Evolutionary conservation across 2,329 filamentous ascomycete genomes (phyloP).

Genomic region (Helicocarpus griseus): DNA sequence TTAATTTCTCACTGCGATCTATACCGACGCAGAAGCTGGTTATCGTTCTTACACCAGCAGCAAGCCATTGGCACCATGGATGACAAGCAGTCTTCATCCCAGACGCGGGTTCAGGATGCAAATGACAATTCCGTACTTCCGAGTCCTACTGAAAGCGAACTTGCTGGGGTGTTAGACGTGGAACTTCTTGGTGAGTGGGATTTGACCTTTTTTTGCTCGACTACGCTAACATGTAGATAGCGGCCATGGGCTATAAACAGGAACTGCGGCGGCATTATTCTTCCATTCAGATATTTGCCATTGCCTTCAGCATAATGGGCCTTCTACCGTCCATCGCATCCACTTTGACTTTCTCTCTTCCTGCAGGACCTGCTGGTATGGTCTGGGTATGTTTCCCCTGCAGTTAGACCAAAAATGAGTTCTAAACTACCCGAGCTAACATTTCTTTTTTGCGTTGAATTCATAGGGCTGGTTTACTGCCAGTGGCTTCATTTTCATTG

Average conservation of each 20-base stretch:
- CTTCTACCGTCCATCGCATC: slow-evolving; percentile 52
- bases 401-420: background rate
- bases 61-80: background rate
- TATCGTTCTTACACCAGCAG: background rate
- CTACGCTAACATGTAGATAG: slow-evolving; percentile 11
- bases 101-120: background rate
- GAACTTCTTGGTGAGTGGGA: slow-evolving; percentile 17
- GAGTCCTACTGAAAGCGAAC: slow-evolving; percentile 5
- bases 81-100: background rate
- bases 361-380: slow-evolving; percentile 51
- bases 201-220: background rate
- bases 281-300: slow-evolving; percentile 53
- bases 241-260: slow-evolving; percentile 44
- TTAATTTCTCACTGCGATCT: too few species aligned
- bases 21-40: background rate
- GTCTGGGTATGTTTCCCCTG: slow-evolving; percentile 41
- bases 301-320: slow-evolving; percentile 53
- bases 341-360: slow-evolving; percentile 49
- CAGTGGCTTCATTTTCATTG: slow-evolving; percentile 48
- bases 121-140: background rate
- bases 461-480: slow-evolving; percentile 47
- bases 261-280: slow-evolving; percentile 53
- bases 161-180: slow-evolving; percentile 17
- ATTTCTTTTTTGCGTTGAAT: background rate
- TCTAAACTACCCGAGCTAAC: slow-evolving; percentile 6